Percentiles rank a stretch among this genome's conserved stretches.
These are phyloP conservation scores for Luzula sylvatica DNA, from an alignment of 176 grass and related monocot species.

Conservation along the genomic window DNA sequence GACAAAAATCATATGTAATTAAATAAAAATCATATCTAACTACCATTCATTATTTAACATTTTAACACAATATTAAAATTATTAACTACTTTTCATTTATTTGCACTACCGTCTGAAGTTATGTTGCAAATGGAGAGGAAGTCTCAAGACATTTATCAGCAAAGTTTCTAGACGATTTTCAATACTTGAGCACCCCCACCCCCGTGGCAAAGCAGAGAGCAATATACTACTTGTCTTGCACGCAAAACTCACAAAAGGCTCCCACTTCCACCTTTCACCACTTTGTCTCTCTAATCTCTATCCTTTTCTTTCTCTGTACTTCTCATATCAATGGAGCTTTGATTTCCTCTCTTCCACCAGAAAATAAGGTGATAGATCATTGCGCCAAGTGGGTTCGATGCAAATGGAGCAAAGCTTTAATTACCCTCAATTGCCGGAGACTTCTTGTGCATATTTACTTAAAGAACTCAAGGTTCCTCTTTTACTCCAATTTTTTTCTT, in stretches of 20 bases:
- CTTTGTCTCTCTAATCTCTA: constrained; percentile 27
- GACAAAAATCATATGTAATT: too few relatives aligned
- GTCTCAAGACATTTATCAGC: background rate
- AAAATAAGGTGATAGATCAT: background rate
- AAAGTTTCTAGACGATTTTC: constrained; percentile 49
- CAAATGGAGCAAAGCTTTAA: constrained; percentile 34
- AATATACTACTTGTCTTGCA: constrained; percentile 88
- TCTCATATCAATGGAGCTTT: constrained; percentile 24
- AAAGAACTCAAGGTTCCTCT: constrained; percentile 73
- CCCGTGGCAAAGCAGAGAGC: constrained; percentile 31
- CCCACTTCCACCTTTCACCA: constrained; percentile 37
- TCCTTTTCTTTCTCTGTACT: constrained; percentile 26
- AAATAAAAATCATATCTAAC: too few relatives aligned
- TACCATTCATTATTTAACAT: too few relatives aligned
- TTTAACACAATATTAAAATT: too few relatives aligned
- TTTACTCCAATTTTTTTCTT: background rate
- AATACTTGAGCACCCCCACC: background rate
- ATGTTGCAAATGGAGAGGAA: too few relatives aligned
- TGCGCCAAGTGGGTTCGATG: constrained; percentile 52
- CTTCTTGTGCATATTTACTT: constrained; percentile 78
- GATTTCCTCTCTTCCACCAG: constrained; percentile 12
- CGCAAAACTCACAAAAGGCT: constrained; percentile 84
- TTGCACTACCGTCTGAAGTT: too few relatives aligned
- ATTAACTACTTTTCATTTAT: too few relatives aligned
- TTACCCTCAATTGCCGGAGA: constrained; percentile 37